Conservation (phyloP, 2,329 filamentous ascomycete genomes). For the Epicoccum sorghinum region DNA sequence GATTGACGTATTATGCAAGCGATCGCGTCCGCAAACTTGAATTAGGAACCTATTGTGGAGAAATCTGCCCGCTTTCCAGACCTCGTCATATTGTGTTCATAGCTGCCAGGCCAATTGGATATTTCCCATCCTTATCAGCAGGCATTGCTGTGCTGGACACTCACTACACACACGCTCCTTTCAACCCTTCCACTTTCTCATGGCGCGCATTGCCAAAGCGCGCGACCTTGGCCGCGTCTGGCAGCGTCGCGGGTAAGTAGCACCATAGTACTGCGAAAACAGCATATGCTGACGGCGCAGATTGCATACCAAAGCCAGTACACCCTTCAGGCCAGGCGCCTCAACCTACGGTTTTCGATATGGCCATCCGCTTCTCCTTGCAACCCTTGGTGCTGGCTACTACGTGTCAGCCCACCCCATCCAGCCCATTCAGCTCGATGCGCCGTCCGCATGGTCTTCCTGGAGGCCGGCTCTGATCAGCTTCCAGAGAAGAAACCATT, state of each 20-base stretch:
- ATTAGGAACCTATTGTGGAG: constrained; percentile 3
- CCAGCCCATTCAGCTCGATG: constrained; percentile 37
- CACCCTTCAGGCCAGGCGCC: constrained; percentile 17
- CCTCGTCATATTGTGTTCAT: constrained; percentile 40
- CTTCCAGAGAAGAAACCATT: constrained; percentile 20
- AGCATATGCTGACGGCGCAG: constrained; percentile 24
- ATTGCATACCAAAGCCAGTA: constrained; percentile 27
- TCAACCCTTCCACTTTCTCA: constrained; percentile 8
- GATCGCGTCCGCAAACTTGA: constrained; percentile 11
- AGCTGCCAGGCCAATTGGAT: constrained; percentile 24
- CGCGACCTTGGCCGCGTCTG: constrained; percentile 34
- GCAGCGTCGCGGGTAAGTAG: constrained; percentile 38
- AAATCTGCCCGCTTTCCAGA: not conserved
- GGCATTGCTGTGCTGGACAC: constrained; percentile 2
- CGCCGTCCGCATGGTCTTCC: constrained; percentile 32
- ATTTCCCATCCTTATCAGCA: constrained; percentile 8
- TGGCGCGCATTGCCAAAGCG: constrained; percentile 35
- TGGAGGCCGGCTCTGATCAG: constrained; percentile 15
- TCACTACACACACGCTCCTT: not conserved
- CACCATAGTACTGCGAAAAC: not conserved
- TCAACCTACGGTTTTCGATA: constrained; percentile 32
- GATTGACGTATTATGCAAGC: constrained; percentile 11
- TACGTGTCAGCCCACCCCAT: constrained; percentile 25
- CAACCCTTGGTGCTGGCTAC: constrained; percentile 31
- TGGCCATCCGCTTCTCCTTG: constrained; percentile 36